Evolutionary conservation across 805 yeast genomes (phyloP).

Genomic region (Ogataea paradorogensis): DNA sequence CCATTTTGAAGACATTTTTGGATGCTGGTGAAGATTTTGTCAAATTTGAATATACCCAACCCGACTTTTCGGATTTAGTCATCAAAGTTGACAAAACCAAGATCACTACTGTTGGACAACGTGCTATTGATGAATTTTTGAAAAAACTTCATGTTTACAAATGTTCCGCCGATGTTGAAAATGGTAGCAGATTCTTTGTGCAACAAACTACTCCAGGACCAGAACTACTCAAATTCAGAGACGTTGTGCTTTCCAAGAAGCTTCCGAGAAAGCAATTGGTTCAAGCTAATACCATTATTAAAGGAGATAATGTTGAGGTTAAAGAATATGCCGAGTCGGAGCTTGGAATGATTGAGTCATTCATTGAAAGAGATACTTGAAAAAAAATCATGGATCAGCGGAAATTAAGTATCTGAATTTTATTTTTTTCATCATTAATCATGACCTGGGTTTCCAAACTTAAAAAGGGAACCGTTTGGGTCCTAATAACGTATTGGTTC

Average conservation of each 20-base stretch:
- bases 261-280: slow-evolving; percentile 81
- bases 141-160: slow-evolving; percentile 74
- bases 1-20: slow-evolving; percentile 73
- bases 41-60: slow-evolving; percentile 46
- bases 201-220: slow-evolving; percentile 67
- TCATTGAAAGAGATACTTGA: slow-evolving; percentile 52
- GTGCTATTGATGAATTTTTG: slow-evolving; percentile 69
- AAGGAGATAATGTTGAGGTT: slow-evolving; percentile 45
- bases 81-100: slow-evolving; percentile 58
- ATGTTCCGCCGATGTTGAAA: slow-evolving; percentile 66
- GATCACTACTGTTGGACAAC: slow-evolving; percentile 67
- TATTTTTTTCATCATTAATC: neutral
- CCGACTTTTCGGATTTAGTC: slow-evolving; percentile 54
- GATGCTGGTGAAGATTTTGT: slow-evolving; percentile 62
- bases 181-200: slow-evolving; percentile 61
- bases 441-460: slow-evolving; percentile 3
- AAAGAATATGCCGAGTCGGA: slow-evolving; percentile 72
- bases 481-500: slow-evolving; percentile 59
- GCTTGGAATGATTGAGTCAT: slow-evolving; percentile 76
- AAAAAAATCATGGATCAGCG: neutral
- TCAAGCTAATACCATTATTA: slow-evolving; percentile 69
- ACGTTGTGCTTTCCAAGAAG: slow-evolving; percentile 64
- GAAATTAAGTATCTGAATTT: neutral
- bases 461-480: slow-evolving; percentile 10
- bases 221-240: slow-evolving; percentile 64